Conservation (phyloP, 768 basidiomycete species). For the Naganishia onofrii region DNA sequence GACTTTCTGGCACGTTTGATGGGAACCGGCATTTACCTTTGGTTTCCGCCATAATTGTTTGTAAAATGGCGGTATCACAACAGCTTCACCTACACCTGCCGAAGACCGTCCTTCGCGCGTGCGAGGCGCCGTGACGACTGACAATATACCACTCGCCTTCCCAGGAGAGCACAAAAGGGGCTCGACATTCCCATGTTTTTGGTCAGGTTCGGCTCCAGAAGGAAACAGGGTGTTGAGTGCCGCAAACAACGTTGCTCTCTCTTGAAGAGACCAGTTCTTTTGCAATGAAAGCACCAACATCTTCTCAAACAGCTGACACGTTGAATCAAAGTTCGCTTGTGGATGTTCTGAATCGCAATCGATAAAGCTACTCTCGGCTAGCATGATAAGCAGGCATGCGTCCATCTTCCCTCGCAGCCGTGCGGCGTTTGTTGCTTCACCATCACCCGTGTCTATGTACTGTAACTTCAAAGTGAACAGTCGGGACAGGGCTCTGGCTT, state of each 20-base stretch:
- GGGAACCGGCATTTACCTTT: not conserved
- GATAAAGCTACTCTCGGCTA: slow-evolving; percentile 20
- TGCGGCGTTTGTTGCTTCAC: slow-evolving; percentile 53
- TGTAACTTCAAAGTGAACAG: not conserved
- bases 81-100: not conserved
- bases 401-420: slow-evolving; percentile 19
- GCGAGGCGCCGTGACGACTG: not conserved
- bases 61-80: not conserved
- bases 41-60: slow-evolving; percentile 11
- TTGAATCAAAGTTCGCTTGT: not conserved
- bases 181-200: not conserved
- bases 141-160: not conserved
- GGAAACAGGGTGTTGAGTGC: not conserved
- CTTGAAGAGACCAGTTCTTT: slow-evolving; percentile 1
- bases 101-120: not conserved
- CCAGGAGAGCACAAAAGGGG: slow-evolving; percentile 4
- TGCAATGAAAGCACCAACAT: slow-evolving; percentile 1
- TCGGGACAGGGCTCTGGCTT: slow-evolving; percentile 16
- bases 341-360: slow-evolving; percentile 13
- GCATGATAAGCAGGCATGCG: slow-evolving; percentile 7
- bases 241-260: not conserved
- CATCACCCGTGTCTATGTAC: slow-evolving; percentile 55
- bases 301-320: slow-evolving; percentile 8
- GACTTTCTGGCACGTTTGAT: not conserved
- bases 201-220: not conserved